Conservation (phyloP, 352 stramenopile genomes). For the Phytophthora sojae region DNA sequence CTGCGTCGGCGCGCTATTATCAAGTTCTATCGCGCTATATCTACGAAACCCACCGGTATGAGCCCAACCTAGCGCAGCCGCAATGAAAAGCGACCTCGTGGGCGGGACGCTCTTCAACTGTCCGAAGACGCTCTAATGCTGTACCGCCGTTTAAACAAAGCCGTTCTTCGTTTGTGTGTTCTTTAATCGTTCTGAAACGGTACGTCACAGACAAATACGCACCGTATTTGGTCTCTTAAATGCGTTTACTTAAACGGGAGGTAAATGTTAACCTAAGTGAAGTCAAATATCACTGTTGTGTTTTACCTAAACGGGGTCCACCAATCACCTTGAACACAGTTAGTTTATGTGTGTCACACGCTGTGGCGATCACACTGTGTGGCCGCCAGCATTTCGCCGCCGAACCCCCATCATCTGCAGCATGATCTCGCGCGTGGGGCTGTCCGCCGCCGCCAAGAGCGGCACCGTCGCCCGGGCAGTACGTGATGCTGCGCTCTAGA, state of each 20-base stretch:
- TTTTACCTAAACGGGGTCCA: neutral
- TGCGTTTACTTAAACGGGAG: neutral
- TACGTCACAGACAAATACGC: neutral
- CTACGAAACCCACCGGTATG: too few relatives aligned
- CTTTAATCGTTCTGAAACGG: neutral
- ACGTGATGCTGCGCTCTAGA: conserved; percentile 6
- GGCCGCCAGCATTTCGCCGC: conserved; percentile 32
- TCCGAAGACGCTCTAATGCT: neutral
- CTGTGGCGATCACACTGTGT: conserved; percentile 15
- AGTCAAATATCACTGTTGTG: too few relatives aligned
- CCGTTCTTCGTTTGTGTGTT: neutral
- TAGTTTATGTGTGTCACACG: neutral
- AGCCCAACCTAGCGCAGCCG: too few relatives aligned
- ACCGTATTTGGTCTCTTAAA: neutral
- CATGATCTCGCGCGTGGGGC: conserved; percentile 45
- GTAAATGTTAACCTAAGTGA: neutral
- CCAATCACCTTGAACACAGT: neutral
- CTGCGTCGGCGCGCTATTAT: too few relatives aligned
- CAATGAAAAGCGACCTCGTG: neutral
- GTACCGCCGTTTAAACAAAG: neutral
- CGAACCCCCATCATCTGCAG: conserved; percentile 17
- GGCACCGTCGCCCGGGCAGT: conserved; percentile 41
- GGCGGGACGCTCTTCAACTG: neutral
- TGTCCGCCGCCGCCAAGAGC: conserved; percentile 37
- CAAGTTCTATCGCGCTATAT: too few relatives aligned